phyloP scores from a whole-genome alignment of 2,329 filamentous ascomycete genomes.

The Pyricularia grisea region DNA sequence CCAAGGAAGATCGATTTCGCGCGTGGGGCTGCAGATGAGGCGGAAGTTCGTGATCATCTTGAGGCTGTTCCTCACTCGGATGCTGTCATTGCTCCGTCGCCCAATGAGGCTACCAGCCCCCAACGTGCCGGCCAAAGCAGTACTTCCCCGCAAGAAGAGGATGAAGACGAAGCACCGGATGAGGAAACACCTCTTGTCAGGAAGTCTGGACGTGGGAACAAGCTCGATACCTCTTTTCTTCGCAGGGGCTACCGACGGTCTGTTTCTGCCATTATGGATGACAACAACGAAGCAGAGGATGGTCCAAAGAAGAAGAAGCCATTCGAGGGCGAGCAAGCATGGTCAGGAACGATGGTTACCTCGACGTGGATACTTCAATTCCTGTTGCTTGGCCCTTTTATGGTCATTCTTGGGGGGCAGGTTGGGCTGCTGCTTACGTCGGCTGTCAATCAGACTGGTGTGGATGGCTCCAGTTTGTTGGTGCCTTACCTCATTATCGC shows the following conservation, averaged over 20 bases:
- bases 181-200: constrained; percentile 43
- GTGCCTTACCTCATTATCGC: constrained; percentile 64
- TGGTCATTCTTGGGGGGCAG: constrained; percentile 68
- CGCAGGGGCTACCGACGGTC: constrained; percentile 42
- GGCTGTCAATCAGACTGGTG: constrained; percentile 68
- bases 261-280: constrained; percentile 21
- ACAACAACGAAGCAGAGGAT: constrained; percentile 14
- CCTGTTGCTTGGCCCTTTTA: constrained; percentile 67
- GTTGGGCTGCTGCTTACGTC: constrained; percentile 63
- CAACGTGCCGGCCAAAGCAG: constrained; percentile 3
- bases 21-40: constrained; percentile 41
- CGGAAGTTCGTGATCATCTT: constrained; percentile 30
- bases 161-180: constrained; percentile 28
- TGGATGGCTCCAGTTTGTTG: constrained; percentile 69
- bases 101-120: constrained; percentile 20
- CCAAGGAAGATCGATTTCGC: constrained; percentile 63
- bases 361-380: constrained; percentile 90
- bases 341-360: constrained; percentile 69
- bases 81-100: constrained; percentile 28
- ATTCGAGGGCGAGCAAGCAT: constrained; percentile 70
- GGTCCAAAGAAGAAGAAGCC: constrained; percentile 25
- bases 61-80: constrained; percentile 20
- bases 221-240: constrained; percentile 38
- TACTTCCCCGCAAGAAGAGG: constrained; percentile 12
- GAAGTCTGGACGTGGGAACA: constrained; percentile 12